Base-by-base conservation (phyloP, 2,329 filamentous ascomycete genomes). In the Arthrinium puccinioides region DNA sequence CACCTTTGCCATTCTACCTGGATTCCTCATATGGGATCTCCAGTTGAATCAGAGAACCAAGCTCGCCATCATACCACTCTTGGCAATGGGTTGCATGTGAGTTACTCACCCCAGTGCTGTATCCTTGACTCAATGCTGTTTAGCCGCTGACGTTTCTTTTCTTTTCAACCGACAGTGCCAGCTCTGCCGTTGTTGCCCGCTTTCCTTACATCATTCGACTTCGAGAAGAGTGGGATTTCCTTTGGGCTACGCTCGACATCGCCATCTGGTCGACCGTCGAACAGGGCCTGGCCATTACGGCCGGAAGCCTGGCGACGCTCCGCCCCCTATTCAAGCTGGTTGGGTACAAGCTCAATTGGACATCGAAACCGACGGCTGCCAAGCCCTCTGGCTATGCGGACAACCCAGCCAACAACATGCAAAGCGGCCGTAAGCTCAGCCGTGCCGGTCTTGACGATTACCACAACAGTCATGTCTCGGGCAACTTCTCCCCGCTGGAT, bases 181-280 rank as follows among this genome's bases (percentile, higher is more conserved):
- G 64, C 42, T 53, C 58, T 4, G 67, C 64, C 4, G 63, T 69
- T 2, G 52, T 66, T 4, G 58, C 64, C 9, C 59, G 67, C 13
- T 58, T 66, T 26, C 48, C 54, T 5, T 69, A 60, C 25, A 48
- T 67, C 5, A 47, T 60, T 24, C 52, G 51, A 2, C 60, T 67
- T 27, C 24, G 33, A 10, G 52, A 51, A 14, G 52, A 61, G 30
- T 54, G 56, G 2, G 66, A 69, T 48, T 69, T 68, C 36, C 52
- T 70, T 5, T 68, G 63, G 49, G 57, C 60, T 19, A 68, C 65
- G 0, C 38, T 58, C 33, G 59, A 63, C 40, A 64, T 70, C 34
- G 66, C 67, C 13, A 66, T 72, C 45, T 72, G 67, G 66, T 69
- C 67, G 2, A 65, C 62, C 1, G 54, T 64, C 6, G 70, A 74